A percentile compares a stretch with the other conserved stretches of the same genome.
These are phyloP conservation scores for Leccinum uliginosum DNA, from an alignment of 768 basidiomycete genomes.

Conservation along the genomic window DNA sequence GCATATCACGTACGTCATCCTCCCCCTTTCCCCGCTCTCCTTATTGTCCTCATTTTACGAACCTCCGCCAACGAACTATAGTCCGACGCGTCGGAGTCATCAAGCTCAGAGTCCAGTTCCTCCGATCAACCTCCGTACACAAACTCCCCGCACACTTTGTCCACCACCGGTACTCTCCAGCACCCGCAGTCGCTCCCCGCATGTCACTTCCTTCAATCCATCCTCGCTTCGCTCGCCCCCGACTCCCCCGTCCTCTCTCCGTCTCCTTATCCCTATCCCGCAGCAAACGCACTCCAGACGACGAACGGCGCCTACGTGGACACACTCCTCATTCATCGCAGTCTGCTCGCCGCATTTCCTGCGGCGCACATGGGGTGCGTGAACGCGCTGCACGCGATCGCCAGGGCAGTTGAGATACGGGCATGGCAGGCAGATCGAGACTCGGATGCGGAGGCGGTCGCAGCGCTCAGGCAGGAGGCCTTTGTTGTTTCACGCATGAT, in stretches of 20 bases:
- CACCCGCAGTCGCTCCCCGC: slow-evolving; percentile 32
- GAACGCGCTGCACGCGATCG: slow-evolving; percentile 60
- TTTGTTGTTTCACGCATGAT: slow-evolving; percentile 42
- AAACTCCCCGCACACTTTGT: slow-evolving; percentile 14
- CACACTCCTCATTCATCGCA: slow-evolving; percentile 72
- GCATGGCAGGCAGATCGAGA: slow-evolving; percentile 70
- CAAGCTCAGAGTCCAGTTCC: slow-evolving; percentile 41
- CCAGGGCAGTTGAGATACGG: slow-evolving; percentile 55
- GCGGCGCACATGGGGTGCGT: slow-evolving; percentile 62
- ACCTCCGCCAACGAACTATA: slow-evolving; percentile 12
- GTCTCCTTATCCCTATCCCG: slow-evolving; percentile 30
- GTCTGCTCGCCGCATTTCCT: slow-evolving; percentile 59
- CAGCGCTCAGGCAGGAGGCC: slow-evolving; percentile 67
- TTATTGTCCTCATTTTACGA: not conserved
- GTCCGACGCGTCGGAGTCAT: slow-evolving; percentile 45
- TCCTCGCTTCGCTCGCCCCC: slow-evolving; percentile 52
- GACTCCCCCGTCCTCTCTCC: slow-evolving; percentile 33
- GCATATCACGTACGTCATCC: slow-evolving; percentile 37
- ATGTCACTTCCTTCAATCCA: slow-evolving; percentile 59
- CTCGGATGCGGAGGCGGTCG: slow-evolving; percentile 64
- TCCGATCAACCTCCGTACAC: slow-evolving; percentile 20
- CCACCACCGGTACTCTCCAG: slow-evolving; percentile 2
- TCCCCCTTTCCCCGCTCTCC: not conserved
- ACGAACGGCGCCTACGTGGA: slow-evolving; percentile 77
- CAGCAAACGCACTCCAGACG: slow-evolving; percentile 37